Base-by-base conservation (phyloP, 2,329 filamentous ascomycete genomes). In the Penicillium concentricum region DNA sequence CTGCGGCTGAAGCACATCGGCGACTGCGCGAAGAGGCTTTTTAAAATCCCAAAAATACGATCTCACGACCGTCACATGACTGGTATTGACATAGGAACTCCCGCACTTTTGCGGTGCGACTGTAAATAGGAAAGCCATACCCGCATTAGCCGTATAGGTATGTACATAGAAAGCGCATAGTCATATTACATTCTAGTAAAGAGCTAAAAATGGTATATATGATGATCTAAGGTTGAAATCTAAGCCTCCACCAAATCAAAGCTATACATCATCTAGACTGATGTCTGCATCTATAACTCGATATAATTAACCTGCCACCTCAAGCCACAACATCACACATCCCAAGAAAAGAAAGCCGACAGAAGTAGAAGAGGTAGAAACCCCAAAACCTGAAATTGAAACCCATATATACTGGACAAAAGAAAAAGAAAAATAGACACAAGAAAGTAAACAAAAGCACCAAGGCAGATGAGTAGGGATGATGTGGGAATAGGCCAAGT, bases 321-420 rank as follows among this genome's bases (percentile, higher is more conserved):
- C 15, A 10, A 32, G 30, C n/a, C 24, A 37, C 22, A 43, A 15
- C 22, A 37, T 39, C 16, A 49, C 20, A 44, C 34, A 9, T 8
- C 44, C 32, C 43, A 26, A 39, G 26, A 28, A 57, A 32, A 51
- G 48, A 28, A 18, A 48, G 24, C 10, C 12, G 16, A 20, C 48
- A 46, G 42, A 50, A 51, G 35, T 57, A 39, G 35, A 56, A 44
- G 54, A 54, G 56, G 38, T 37, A 43, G 44, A 60, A 58, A 48
- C 30, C 51, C 54, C 35, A 22, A 44, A 43, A 58, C 57, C 61
- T 53, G 49, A 59, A 57, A 65, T 66, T 57, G 50, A 61, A 61
- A 58, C 64, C 57, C 64, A 61, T 68, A 66, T 68, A 56, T 67
- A 65, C 63, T 63, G 30, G 56, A 65, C 60, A 64, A 62, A 66